Percentiles rank a stretch among this genome's conserved stretches.
Conservation (phyloP, 495 filamentous ascomycete species). For the Elaphomyces granulatus region DNA sequence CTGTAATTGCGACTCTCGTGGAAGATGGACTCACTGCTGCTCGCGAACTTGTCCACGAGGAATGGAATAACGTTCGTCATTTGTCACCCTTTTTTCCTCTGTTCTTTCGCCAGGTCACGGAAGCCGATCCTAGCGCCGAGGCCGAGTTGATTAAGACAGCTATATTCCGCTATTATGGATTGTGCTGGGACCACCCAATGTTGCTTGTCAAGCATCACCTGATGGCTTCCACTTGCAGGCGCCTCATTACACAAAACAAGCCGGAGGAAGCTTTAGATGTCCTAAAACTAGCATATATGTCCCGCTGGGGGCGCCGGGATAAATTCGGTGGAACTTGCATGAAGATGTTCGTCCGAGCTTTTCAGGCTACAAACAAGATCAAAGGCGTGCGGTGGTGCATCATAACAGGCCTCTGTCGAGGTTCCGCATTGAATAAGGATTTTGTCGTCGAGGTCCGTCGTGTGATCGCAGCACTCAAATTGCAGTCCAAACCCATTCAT, state of each 20-base stretch:
- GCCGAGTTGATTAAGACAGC: slow-evolving; percentile 22
- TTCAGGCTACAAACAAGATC: slow-evolving; percentile 15
- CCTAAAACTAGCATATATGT: slow-evolving; percentile 25
- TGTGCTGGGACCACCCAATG: slow-evolving; percentile 20
- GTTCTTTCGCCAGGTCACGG: slow-evolving; percentile 27
- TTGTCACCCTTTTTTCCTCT: slow-evolving; percentile 16
- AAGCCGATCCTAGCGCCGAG: slow-evolving; percentile 12
- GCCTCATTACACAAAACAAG: slow-evolving; percentile 15
- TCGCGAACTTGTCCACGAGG: slow-evolving; percentile 18
- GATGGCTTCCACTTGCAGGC: slow-evolving; percentile 14
- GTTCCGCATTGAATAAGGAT: slow-evolving; percentile 14
- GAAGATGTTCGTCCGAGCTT: slow-evolving; percentile 31
- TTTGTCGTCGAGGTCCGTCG: slow-evolving; percentile 24
- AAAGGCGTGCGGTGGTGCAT: slow-evolving; percentile 32
- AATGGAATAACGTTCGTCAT: slow-evolving; percentile 15
- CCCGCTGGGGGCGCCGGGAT: slow-evolving; percentile 19
- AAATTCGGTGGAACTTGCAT: slow-evolving; percentile 27
- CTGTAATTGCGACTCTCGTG: slow-evolving; percentile 24
- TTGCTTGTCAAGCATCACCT: slow-evolving; percentile 25
- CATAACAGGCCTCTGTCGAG: slow-evolving; percentile 22
- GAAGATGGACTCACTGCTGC: slow-evolving; percentile 20
- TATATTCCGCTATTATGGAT: slow-evolving; percentile 25
- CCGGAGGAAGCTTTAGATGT: slow-evolving; percentile 21
- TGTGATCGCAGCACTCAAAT: slow-evolving; percentile 11
- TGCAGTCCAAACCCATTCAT: background rate